Evolutionary conservation across 1,139 yeast species (phyloP), one percentile per base, ranked within the genome.

Genomic region (Geotrichum histeridarum): DNA sequence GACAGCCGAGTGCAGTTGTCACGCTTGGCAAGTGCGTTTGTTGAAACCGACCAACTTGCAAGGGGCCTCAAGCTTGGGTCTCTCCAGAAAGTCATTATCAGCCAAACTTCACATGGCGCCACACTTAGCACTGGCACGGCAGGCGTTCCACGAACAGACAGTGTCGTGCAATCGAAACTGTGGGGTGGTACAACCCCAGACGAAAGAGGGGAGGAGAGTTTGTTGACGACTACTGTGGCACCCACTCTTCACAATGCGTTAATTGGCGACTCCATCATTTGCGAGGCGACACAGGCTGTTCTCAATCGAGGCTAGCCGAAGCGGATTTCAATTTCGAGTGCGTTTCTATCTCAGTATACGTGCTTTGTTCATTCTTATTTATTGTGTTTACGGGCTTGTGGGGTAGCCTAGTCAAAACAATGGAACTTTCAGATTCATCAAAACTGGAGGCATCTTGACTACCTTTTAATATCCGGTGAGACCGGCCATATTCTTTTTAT

Each of bases 21-120:
- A 31, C 55, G 54, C 36, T 50, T 58, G 12, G 57, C 63, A n/a
- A 31, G 55, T 4, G 61, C 64, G 18, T 66, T 65, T 54, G 61
- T 60, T 8, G 61, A 60, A 36, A 53, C 63, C 8, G 65, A 67
- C 47, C 63, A 61, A 44, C 60, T 67, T 15, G 63, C 70, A 6
- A 54, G 54, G 47, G 58, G 58, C 17, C 60, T 69, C 27, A 68
- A 67, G 48, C 59, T 69, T 41, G 72, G 72, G 15, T 53, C 61
- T 3, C 54, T 67, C 2, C 57, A 57, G 48, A 62, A 63, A 42
- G 59, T 67, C 30, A 57, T 68, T n/a, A 58, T 60, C 18, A 51
- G 58, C 43, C 41, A 57, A 6, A 38, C 43, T 14, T 17, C n/a
- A n/a, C 15, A 8, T 42, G 44, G 54, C 52, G 15, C 17, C 30